Evolutionary conservation across 2,329 filamentous ascomycete genomes (phyloP).

Genomic region (Tolypocladium tundrense): DNA sequence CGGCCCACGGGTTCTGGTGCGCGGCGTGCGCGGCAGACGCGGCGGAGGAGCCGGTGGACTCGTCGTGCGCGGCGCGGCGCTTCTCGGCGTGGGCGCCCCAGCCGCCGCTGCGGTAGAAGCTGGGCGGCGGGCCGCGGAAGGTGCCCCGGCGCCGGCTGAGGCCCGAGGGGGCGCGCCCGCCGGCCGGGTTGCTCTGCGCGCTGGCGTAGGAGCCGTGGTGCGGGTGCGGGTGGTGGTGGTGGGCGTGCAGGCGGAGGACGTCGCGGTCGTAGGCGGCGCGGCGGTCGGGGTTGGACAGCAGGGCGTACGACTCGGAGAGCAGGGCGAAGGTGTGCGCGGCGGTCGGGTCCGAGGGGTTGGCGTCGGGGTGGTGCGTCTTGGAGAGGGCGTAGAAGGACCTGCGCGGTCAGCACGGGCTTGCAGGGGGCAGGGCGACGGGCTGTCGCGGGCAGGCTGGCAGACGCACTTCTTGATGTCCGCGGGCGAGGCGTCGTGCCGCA

Average conservation of each 20-base stretch:
- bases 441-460: not conserved
- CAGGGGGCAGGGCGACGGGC: too few relatives aligned
- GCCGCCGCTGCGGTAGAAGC: constrained; percentile 74
- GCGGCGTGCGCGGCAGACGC: constrained; percentile 1
- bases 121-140: constrained; percentile 80
- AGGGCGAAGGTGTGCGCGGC: constrained; percentile 69
- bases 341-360: constrained; percentile 64
- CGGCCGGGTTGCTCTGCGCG: constrained; percentile 43
- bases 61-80: constrained; percentile 41
- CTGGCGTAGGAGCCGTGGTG: constrained; percentile 44
- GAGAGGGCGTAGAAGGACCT: constrained; percentile 83
- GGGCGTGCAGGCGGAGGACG: constrained; percentile 31
- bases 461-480: constrained; percentile 74
- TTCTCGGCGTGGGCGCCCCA: constrained; percentile 60
- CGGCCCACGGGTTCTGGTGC: not conserved
- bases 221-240: constrained; percentile 11
- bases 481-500: constrained; percentile 59
- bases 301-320: constrained; percentile 73
- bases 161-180: constrained; percentile 69
- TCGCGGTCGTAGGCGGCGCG: constrained; percentile 75
- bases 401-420: not conserved
- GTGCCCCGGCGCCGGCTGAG: constrained; percentile 64
- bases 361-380: constrained; percentile 86
- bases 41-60: constrained; percentile 16
- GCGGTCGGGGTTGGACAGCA: constrained; percentile 63